A percentile compares a stretch with the other conserved stretches of the same genome.
These are phyloP conservation scores for Darksidea phi DNA, from an alignment of 495 filamentous ascomycete genomes.

Conservation along the genomic window DNA sequence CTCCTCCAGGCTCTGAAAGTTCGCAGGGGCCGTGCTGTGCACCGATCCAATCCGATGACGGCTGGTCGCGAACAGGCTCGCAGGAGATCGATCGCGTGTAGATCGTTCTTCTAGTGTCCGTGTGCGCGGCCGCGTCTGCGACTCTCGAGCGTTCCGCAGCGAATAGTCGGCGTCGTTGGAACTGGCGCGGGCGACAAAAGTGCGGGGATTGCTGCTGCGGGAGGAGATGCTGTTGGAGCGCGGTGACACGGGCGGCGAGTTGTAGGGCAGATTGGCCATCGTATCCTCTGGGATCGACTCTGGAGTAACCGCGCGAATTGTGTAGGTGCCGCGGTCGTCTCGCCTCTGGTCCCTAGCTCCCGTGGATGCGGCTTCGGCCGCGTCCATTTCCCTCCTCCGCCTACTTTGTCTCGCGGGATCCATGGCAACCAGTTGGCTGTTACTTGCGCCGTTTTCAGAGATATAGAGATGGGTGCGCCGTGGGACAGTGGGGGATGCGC, in stretches of 20 bases:
- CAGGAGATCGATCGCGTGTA: conserved; percentile 38
- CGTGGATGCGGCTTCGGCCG: conserved; percentile 6
- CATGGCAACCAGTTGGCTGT: conserved; percentile 21
- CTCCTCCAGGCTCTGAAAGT: conserved; percentile 37
- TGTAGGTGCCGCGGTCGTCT: conserved; percentile 28
- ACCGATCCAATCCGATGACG: conserved; percentile 46
- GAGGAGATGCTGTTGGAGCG: conserved; percentile 16
- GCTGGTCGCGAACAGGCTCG: conserved; percentile 35
- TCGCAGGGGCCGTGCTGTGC: conserved; percentile 32
- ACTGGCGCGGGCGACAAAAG: conserved; percentile 31
- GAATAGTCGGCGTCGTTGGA: conserved; percentile 34
- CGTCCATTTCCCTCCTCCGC: conserved; percentile 23
- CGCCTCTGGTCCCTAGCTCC: conserved; percentile 18
- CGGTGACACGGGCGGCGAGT: conserved; percentile 33
- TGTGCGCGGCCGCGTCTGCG: conserved; percentile 41
- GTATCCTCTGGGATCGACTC: conserved; percentile 38
- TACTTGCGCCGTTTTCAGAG: too few relatives aligned
- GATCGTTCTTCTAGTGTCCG: conserved; percentile 44
- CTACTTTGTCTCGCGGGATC: conserved; percentile 19
- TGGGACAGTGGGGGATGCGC: conserved; percentile 9
- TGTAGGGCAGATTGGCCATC: conserved; percentile 17
- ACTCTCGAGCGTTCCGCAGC: conserved; percentile 21
- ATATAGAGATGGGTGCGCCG: conserved; percentile 8
- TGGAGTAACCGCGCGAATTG: conserved; percentile 41
- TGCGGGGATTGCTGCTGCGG: conserved; percentile 26